These are phyloP conservation scores for Aspergillus neotritici DNA, from an alignment of 2,329 filamentous ascomycete genomes.

Conservation along the genomic window DNA sequence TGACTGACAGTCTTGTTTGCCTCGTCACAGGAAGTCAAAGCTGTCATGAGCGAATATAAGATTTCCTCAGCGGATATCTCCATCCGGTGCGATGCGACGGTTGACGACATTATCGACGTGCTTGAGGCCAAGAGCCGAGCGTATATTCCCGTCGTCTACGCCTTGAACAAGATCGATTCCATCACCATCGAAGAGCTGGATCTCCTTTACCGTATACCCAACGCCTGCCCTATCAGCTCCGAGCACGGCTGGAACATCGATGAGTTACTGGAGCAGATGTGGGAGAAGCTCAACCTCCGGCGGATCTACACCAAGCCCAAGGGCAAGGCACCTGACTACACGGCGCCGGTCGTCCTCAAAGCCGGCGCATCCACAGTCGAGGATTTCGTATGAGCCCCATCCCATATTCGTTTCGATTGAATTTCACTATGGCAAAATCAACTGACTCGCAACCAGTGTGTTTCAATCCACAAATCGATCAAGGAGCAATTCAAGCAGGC, in stretches of 20 bases:
- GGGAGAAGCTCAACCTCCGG: constrained; percentile 88
- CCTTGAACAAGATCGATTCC: constrained; percentile 97
- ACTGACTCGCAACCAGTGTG: constrained; percentile 62
- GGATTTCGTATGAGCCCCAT: constrained; percentile 72
- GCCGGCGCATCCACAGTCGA: constrained; percentile 81
- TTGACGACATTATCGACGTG: constrained; percentile 94
- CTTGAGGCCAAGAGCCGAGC: constrained; percentile 89
- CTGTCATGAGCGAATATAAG: constrained; percentile 94
- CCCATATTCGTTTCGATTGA: background rate
- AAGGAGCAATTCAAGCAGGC: constrained; percentile 92
- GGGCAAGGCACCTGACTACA: constrained; percentile 88
- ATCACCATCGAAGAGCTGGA: constrained; percentile 98
- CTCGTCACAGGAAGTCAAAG: constrained; percentile 74
- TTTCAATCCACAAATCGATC: constrained; percentile 93
- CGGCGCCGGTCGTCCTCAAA: constrained; percentile 80
- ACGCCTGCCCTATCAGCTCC: constrained; percentile 93
- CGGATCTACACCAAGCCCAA: constrained; percentile 98
- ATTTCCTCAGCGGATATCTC: constrained; percentile 96
- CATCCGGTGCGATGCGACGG: constrained; percentile 93
- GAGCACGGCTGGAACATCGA: constrained; percentile 98
- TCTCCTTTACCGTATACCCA: constrained; percentile 90
- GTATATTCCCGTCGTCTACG: constrained; percentile 99
- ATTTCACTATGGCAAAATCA: background rate
- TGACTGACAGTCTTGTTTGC: constrained; percentile 9
- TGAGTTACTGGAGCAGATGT: constrained; percentile 95